Base-by-base conservation (phyloP, 192 early-diverging fungal species). In the Rhizophagus sp. region DNA sequence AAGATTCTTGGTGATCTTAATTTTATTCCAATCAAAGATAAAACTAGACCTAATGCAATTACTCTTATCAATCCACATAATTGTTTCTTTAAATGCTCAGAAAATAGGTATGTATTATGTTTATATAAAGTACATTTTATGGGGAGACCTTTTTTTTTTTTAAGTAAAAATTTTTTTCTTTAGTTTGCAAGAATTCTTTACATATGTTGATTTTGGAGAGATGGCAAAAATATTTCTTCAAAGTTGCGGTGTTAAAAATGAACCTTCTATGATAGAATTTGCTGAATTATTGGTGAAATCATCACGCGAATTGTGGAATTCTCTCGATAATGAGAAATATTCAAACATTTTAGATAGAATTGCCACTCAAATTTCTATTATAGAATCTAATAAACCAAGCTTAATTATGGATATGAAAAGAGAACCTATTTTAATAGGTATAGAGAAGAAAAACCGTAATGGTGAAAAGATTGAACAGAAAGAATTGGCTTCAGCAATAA, bases 161-260 rank as follows among this genome's bases (percentile, higher is more conserved):
- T 3, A 41, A 41, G 2, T 3, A 61, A 36, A 47, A 10, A 44
- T 44, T 10, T 44, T 8, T 10, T 62, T 88, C 88, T 75, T 86
- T 8, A 87, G 81, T 50, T 87, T 88, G 64, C 82, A 80, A 17
- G 88, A 87, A 15, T 85, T 92, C 7, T 86, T 93, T 76, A 79
- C 82, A 1, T 89, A 86, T 27, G 83, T 92, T 47, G 93, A 96
- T 80, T 97, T 96, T 85, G 94, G 94, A 2, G 63, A 83, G 0
- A 61, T 82, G 1, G 95, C 93, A 10, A 93, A 96, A 80, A 82
- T 86, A 11, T 97, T 97, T 75, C 82, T 97, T 62, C 89, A 90
- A 41, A 87, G 90, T 4, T 97, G 96, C 79, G 96, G 96, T 62
- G 93, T 96, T 15, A 92, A 92, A 73, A 90, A 93, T 52, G 93